Base-by-base conservation (phyloP, 352 stramenopile genomes). In the Globisporangium uncinulatum region DNA sequence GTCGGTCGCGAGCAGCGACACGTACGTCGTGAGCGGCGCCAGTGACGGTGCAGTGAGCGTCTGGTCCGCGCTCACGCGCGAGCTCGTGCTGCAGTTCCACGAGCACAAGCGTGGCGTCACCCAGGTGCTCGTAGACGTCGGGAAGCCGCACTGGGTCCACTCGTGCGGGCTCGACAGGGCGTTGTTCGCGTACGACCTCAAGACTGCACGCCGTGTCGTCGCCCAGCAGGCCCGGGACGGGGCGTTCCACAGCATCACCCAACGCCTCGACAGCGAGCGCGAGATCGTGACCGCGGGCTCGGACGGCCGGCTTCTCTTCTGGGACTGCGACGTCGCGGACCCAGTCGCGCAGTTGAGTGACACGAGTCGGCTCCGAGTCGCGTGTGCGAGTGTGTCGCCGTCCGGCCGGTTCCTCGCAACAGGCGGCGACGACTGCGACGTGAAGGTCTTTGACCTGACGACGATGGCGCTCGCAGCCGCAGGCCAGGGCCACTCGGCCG, bases 101-200 rank as follows among this genome's bases (percentile, higher is more conserved):
- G 87, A 97, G 50, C 90, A 97, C 71, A 87, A 89, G 64, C 82
- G 84, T 24, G 73, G 62, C 39, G 89, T 97, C 21, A 76, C 75
- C 6, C 71, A 85, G 21, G 78, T 97, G 36, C 64, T 93, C 0
- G 70, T 96, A 5, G 90, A 97, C 55, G 51, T 92, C 13, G 62
- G 68, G 31, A 74, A 82, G 42, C 84, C 85, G 2, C 81, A 96
- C 65, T 75, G 89, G 51, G 67, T 98, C 41, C 89, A 98, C 63
- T 96, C 82, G 51, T 92, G 80, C 36, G 86, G 86, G 0, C 65
- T 79, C 1, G 92, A 97, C 67, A 86, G 89, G 44, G 75, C 85
- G 20, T 71, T 97, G 10, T 92, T 98, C 68, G 95, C 94, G 37
- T 97, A 96, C 72, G 90, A 98, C 57, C 74, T 98, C 49, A 87